Evolutionary conservation across 2,329 filamentous ascomycete species (phyloP), one percentile per base, ranked within the genome.

Genomic region (Thielaviopsis euricoi): DNA sequence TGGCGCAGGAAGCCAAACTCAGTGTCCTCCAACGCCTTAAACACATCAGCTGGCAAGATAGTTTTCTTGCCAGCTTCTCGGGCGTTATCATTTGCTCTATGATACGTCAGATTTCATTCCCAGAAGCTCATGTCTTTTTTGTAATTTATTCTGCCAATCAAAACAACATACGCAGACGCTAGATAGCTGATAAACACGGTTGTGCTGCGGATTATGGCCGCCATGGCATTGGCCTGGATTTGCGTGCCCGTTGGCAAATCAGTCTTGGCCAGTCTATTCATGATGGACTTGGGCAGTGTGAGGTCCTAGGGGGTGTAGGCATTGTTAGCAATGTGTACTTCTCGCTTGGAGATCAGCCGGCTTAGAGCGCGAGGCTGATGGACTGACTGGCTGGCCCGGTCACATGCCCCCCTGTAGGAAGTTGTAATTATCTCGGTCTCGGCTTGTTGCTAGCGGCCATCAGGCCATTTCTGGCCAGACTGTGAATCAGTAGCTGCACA

Each of bases 161-260:
- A 22, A n/a, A n/a, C n/a, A n/a, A 76, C 84, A 57, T 77, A 91
- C 87, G 83, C 79, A 61, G 81, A 78, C 51, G 86, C 83, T 33
- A 93, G 74, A 68, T 90, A 87, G 71, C 81, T 91, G 64, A 93
- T 85, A 66, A 93, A 93, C 0, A 93, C 83, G 1, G 86, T 90
- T 7, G 87, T 85, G 69, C 85, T 86, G 71, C 90, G 90, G 63
- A 81, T 85, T 73, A 93, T 78, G 10, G 87, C 87, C 55, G 88
- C 71, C 57, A 90, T 79, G 49, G 87, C 87, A 71, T 89, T 89
- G 66, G 83, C 87, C 68, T 91, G 86, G 53, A 91, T 87, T 70
- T 89, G 85, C 5, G 87, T 90, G 67, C 89, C 89, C 6, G 86
- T 77, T 0, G 87, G 87, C 5, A 93, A 73, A 6, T 88, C 86